Base-by-base conservation (phyloP, 164 flowering plant species). In the Cinnamomum chago region DNA sequence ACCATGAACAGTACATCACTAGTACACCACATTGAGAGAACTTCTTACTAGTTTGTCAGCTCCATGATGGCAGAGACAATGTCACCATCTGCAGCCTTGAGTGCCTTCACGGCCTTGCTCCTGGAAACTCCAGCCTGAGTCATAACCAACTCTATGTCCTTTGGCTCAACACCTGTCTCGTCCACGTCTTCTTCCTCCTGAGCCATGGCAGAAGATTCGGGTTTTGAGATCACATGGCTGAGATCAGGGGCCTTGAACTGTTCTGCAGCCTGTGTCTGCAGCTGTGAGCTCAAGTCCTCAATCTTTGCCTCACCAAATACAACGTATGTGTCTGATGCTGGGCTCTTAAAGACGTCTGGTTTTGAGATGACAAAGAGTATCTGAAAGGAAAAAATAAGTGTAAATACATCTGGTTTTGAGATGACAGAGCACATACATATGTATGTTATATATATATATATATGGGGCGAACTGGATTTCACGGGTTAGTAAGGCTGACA, bases 51-150 rank as follows among this genome's bases (percentile, higher is more conserved):
- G 72, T 74, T 78, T 27, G 82, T 82, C 47, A 82, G 76, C 50
- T 82, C 84, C 84, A 82, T 82, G 33, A 82, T 82, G 55, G 84
- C 84, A 70, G 82, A 28, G 24, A 82, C 82, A 27, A 82, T 82
- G 50, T 82, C 84, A 22, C 84, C 84, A 71, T 80, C 77, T 27
- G 70, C 79, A 28, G 85, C 79, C 73, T 76, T 80, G 68, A 82
- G 82, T 7, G 84, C 82, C 73, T 67, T 82, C 33, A 77, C 84
- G 11, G 84, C 84, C 76, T 72, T 83, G 7, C 79, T 12, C 76
- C 85, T 78, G 0, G 85, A 76, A 40, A 83, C 85, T 52, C 85
- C 81, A 9, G 85, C 81, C 58, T 78, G 83, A 17, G 83, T 80
- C 85, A 80, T 82, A 14, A 82, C 85, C 79, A 83, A 62, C 64